Base-by-base conservation (phyloP, 202 grass and related monocot genomes). In the Carex sylvatica region DNA sequence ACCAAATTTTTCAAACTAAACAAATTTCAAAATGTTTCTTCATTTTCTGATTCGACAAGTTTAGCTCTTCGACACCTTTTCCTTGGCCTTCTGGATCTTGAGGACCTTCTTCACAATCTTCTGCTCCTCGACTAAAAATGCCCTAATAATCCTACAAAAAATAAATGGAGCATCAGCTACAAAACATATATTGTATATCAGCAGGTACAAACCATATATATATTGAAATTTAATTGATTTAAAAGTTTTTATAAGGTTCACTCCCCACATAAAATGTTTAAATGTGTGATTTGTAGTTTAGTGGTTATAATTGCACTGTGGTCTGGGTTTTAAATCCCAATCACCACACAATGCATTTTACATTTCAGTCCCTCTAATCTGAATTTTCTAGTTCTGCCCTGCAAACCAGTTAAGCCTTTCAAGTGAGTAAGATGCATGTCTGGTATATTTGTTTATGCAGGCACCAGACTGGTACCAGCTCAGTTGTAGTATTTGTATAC, bases 41-140 rank as follows among this genome's bases (percentile, higher is more conserved):
- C 13, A 7, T 22, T 54, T 75, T 77, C 40, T 56, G 2, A 54
- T 82, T 82, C 40, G 24, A 82, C 47, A 23, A 69, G 19, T 87
- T 79, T 91, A 95, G 76, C 85, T 89, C 88, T 92, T 92, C 53
- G 85, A 80, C 60, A 61, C 54, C 88, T 96, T 96, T 61, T 92
- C 90, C 90, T 96, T 96, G 9, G 84, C 80, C 84, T 96, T 96
- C 63, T 96, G 90, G 80, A 96, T 87, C 87, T 96, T 96, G 61
- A 96, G 71, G 60, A 96, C 90, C 88, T 93, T 96, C 87, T 96
- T 96, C 60, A 96, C 93, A 16, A 96, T 96, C 93, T 96, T 96
- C 80, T 96, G 90, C 80, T 96, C 93, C 86, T 96, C 90, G 0
- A 96, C 93, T 73, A 96, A 84, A 80, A 96, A 96, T 0, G 93